These are phyloP conservation scores for Diaporthe capsici DNA, from an alignment of 2,329 filamentous ascomycete genomes.

Conservation along the genomic window DNA sequence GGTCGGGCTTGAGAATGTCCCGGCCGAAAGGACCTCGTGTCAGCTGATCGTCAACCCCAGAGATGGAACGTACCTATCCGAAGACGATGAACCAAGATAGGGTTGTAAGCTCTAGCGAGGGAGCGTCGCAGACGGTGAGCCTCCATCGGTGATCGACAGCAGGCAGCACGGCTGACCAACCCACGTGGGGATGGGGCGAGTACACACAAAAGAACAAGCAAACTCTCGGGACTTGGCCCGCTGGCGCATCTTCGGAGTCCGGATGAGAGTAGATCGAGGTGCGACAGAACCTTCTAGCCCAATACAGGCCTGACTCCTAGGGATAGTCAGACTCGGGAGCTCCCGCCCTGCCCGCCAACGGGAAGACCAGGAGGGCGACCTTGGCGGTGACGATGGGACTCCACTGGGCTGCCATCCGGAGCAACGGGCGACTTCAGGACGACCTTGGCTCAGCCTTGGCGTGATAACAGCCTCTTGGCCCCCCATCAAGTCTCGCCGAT, in stretches of 20 bases:
- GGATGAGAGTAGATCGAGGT: conserved; percentile 9
- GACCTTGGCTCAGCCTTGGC: conserved; percentile 35
- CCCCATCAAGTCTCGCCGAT: conserved; percentile 15
- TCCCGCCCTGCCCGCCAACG: conserved; percentile 17
- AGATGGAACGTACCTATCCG: neutral
- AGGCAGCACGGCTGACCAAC: neutral
- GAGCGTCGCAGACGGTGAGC: neutral
- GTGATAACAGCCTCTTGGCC: conserved; percentile 30
- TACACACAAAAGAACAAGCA: neutral
- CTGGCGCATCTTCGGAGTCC: conserved; percentile 25
- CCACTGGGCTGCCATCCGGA: neutral
- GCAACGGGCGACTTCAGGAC: neutral
- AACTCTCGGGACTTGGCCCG: conserved; percentile 7
- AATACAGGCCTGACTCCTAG: neutral
- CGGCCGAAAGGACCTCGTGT: neutral
- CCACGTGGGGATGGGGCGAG: neutral
- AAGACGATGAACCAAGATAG: neutral
- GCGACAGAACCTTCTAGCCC: neutral
- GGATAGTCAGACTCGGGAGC: conserved; percentile 1
- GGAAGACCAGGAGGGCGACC: neutral
- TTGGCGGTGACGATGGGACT: conserved; percentile 21
- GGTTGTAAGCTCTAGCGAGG: neutral
- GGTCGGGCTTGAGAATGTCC: neutral
- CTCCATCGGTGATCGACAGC: neutral
- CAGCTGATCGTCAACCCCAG: neutral